Conservation (phyloP, 2,329 filamentous ascomycete genomes). For the Cladosporium sp. region DNA sequence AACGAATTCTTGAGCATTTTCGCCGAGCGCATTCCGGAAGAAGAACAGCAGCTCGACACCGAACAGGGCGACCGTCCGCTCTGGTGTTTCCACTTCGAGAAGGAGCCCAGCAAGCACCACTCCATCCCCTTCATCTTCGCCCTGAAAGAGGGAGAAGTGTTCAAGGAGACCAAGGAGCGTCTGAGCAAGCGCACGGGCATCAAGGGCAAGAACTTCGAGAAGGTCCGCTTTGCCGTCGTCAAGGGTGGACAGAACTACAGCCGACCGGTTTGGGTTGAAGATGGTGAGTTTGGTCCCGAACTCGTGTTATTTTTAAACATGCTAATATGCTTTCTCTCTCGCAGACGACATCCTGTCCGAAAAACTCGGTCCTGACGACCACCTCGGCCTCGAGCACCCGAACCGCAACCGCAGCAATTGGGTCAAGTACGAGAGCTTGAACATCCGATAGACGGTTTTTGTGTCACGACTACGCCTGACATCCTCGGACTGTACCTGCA, state of each 20-base stretch:
- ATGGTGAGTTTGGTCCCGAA: too few relatives aligned
- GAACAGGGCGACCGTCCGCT: slow-evolving; percentile 68
- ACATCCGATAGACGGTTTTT: slow-evolving; percentile 50
- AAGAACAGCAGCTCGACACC: slow-evolving; percentile 46
- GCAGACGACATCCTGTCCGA: slow-evolving; percentile 46
- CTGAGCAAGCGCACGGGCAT: slow-evolving; percentile 87
- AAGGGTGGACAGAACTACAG: slow-evolving; percentile 61
- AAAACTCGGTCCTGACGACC: slow-evolving; percentile 38
- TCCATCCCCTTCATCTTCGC: slow-evolving; percentile 90
- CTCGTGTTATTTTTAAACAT: too few relatives aligned
- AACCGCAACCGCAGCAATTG: slow-evolving; percentile 59
- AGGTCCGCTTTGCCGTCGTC: slow-evolving; percentile 92
- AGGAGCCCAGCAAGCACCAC: slow-evolving; percentile 77
- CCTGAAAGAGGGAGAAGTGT: slow-evolving; percentile 78
- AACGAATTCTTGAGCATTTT: slow-evolving; percentile 82
- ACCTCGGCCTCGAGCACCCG: slow-evolving; percentile 56
- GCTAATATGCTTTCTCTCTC: too few relatives aligned
- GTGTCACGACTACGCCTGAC: too few relatives aligned
- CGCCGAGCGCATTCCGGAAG: slow-evolving; percentile 74
- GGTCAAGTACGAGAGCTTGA: slow-evolving; percentile 59
- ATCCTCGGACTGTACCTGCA: too few relatives aligned
- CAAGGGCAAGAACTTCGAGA: slow-evolving; percentile 97
- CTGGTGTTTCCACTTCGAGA: slow-evolving; percentile 87
- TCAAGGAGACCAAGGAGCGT: slow-evolving; percentile 91
- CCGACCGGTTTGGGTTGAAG: slow-evolving; percentile 76